Percentiles rank a stretch among this genome's conserved stretches.
These are phyloP conservation scores for Pythium aphanidermatum DNA, from an alignment of 352 stramenopile species.

Conservation along the genomic window DNA sequence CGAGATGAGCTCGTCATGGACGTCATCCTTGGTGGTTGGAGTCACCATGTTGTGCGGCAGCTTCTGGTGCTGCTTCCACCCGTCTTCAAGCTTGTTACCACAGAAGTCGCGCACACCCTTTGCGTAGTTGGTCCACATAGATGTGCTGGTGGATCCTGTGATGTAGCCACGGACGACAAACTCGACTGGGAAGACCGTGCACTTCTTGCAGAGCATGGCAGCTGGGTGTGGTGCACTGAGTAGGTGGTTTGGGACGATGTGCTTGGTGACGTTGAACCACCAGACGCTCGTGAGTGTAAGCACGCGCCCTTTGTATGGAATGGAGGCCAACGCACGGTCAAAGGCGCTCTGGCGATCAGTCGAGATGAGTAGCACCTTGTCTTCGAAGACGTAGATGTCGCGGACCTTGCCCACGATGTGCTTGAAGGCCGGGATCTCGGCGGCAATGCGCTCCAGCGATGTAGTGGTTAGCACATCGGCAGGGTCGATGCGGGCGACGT, in stretches of 20 bases:
- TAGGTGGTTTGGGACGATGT: slow-evolving; percentile 98
- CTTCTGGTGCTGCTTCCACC: slow-evolving; percentile 97
- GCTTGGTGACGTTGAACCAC: slow-evolving; percentile 95
- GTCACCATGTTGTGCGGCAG: slow-evolving; percentile 94
- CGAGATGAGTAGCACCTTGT: slow-evolving; percentile 94
- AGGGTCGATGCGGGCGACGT: slow-evolving; percentile 53
- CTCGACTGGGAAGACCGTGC: slow-evolving; percentile 96
- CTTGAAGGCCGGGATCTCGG: slow-evolving; percentile 33
- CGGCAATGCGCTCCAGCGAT: slow-evolving; percentile 36
- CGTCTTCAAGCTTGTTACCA: slow-evolving; percentile 91
- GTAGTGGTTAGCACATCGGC: slow-evolving; percentile 39
- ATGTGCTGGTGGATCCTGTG: slow-evolving; percentile 96
- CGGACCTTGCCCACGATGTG: slow-evolving; percentile 87
- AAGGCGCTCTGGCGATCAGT: slow-evolving; percentile 98
- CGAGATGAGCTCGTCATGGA: slow-evolving; percentile 98
- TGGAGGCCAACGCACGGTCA: slow-evolving; percentile 93
- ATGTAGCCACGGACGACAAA: slow-evolving; percentile 98
- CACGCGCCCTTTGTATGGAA: slow-evolving; percentile 97
- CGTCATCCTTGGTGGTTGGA: slow-evolving; percentile 98
- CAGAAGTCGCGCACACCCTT: slow-evolving; percentile 95
- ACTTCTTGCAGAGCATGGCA: slow-evolving; percentile 95
- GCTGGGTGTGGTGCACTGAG: slow-evolving; percentile 92
- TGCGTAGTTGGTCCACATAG: slow-evolving; percentile 99
- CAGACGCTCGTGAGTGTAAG: slow-evolving; percentile 94
- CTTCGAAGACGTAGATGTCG: slow-evolving; percentile 88